Evolutionary conservation across 140 eudicot species (phyloP).

Genomic region (Senecio squalidus): DNA sequence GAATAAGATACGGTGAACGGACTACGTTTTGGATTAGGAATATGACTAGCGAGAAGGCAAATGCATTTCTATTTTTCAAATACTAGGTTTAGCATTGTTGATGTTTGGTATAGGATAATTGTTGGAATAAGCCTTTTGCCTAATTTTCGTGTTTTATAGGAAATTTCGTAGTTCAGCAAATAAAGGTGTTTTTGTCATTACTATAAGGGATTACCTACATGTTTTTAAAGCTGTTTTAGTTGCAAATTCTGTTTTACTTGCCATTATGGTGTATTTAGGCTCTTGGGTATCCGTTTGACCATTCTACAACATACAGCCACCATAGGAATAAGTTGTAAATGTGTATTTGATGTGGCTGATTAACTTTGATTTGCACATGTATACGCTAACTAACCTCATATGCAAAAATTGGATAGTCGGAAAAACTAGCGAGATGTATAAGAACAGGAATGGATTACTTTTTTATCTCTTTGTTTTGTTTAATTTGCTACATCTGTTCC

Average conservation of each 20-base stretch:
- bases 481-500: neutral
- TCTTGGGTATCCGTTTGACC: too few relatives aligned
- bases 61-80: neutral
- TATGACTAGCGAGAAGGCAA: neutral
- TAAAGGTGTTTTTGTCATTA: neutral
- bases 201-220: neutral
- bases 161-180: neutral
- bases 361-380: constrained; percentile 3
- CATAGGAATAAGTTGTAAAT: neutral
- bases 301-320: neutral
- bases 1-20: neutral
- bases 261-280: neutral
- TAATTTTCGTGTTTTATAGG: neutral
- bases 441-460: neutral
- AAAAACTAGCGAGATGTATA: neutral
- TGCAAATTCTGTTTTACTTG: neutral
- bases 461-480: neutral
- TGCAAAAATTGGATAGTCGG: neutral
- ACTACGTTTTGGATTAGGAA: neutral
- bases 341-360: neutral
- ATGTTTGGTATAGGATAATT: neutral
- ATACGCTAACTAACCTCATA: neutral
- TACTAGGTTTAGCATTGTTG: neutral
- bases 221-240: constrained; percentile 1
- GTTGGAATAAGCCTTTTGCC: neutral